Evolutionary conservation across 192 early-diverging fungal species (phyloP).

Genomic region (Helicostylum pulchrum): DNA sequence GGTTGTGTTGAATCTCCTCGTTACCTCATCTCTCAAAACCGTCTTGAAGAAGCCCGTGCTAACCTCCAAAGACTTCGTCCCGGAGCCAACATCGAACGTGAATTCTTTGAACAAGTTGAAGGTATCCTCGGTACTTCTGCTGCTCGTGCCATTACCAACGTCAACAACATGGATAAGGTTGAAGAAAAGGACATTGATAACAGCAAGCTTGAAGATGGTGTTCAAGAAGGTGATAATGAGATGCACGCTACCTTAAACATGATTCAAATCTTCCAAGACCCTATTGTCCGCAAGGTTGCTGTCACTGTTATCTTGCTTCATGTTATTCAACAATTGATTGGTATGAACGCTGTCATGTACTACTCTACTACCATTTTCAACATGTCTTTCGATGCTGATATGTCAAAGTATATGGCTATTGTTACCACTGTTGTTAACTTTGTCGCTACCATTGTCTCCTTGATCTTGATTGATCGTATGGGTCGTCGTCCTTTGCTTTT

Average conservation of each 20-base stretch:
- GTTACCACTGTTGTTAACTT: conserved; percentile 54
- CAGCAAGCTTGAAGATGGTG: background rate
- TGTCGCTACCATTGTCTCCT: conserved; percentile 48
- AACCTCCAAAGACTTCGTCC: conserved; percentile 54
- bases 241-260: conserved; percentile 33
- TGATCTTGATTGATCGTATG: conserved; percentile 52
- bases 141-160: conserved; percentile 1
- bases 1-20: conserved; percentile 80
- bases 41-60: conserved; percentile 54
- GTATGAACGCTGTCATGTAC: conserved; percentile 84
- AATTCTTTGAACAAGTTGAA: conserved; percentile 60
- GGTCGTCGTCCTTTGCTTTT: conserved; percentile 61
- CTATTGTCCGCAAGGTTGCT: conserved; percentile 58
- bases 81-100: conserved; percentile 50
- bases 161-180: background rate
- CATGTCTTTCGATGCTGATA: conserved; percentile 49
- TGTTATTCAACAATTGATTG: conserved; percentile 76
- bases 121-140: conserved; percentile 24
- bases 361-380: conserved; percentile 86
- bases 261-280: conserved; percentile 52
- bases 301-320: conserved; percentile 65
- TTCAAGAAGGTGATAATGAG: conserved; percentile 3
- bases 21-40: conserved; percentile 63
- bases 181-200: conserved; percentile 4
- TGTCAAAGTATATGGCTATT: conserved; percentile 55